Percentiles rank a stretch among this genome's conserved stretches.
Conservation (phyloP, 352 stramenopile species). For the Vaucheria bursata region DNA sequence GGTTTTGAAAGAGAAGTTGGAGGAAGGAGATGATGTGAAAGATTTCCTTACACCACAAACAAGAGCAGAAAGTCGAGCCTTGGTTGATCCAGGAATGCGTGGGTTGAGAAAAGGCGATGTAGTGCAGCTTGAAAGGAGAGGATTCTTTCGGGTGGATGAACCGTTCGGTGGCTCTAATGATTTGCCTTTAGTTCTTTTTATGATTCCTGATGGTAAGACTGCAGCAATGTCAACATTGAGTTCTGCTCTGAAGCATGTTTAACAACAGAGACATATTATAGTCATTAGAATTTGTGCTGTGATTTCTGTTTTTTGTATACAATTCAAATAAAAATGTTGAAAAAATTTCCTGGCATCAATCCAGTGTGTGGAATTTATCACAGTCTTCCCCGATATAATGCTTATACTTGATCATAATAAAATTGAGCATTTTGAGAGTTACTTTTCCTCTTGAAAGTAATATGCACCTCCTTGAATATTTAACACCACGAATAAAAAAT, state of each 20-base stretch:
- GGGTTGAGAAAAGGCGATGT: constrained; percentile 85
- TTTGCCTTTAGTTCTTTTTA: constrained; percentile 85
- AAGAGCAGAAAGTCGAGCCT: constrained; percentile 58
- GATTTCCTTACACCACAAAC: constrained; percentile 86
- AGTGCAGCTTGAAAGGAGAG: constrained; percentile 95
- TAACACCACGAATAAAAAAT: too few species aligned
- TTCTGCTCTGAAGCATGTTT: constrained; percentile 46
- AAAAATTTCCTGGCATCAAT: too few species aligned
- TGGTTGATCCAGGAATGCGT: constrained; percentile 88
- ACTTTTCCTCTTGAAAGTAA: too few species aligned
- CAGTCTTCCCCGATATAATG: too few species aligned
- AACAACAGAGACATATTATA: too few species aligned
- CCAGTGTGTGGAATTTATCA: too few species aligned
- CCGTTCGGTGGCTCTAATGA: constrained; percentile 57
- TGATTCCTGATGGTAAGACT: constrained; percentile 95
- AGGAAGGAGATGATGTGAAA: constrained; percentile 94
- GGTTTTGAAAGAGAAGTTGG: constrained; percentile 94
- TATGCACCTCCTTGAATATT: too few species aligned
- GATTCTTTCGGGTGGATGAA: constrained; percentile 80
- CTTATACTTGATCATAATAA: too few species aligned
- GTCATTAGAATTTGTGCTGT: too few species aligned
- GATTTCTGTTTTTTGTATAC: too few species aligned
- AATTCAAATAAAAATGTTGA: too few species aligned
- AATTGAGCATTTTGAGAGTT: too few species aligned
- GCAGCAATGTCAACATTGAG: constrained; percentile 56